These are phyloP conservation scores for Apiospora saccharicola DNA, from an alignment of 2,329 filamentous ascomycete genomes.

Conservation along the genomic window DNA sequence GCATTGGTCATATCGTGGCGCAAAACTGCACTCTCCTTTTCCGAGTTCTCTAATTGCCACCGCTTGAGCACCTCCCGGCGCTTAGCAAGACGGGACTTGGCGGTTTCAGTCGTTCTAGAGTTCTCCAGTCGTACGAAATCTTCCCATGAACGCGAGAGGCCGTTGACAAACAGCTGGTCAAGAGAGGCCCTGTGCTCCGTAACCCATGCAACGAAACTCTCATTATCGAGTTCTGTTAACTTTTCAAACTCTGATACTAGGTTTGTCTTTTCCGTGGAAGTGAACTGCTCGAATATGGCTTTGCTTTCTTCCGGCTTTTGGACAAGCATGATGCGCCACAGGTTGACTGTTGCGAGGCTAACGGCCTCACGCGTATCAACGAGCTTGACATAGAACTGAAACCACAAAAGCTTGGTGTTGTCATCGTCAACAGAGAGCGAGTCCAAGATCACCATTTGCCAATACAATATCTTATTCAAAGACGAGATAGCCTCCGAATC, in stretches of 20 bases:
- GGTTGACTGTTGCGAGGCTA: slow-evolving; percentile 77
- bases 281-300: slow-evolving; percentile 74
- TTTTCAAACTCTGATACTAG: slow-evolving; percentile 81
- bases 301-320: slow-evolving; percentile 89
- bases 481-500: slow-evolving; percentile 73
- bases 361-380: slow-evolving; percentile 73
- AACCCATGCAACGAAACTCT: slow-evolving; percentile 87
- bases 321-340: slow-evolving; percentile 92
- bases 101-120: slow-evolving; percentile 77
- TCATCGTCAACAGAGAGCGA: slow-evolving; percentile 81
- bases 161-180: slow-evolving; percentile 82
- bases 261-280: slow-evolving; percentile 73
- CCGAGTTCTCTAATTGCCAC: slow-evolving; percentile 76
- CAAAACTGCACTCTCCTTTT: slow-evolving; percentile 74
- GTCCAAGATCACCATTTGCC: slow-evolving; percentile 90
- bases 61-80: slow-evolving; percentile 82
- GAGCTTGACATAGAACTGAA: slow-evolving; percentile 89
- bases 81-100: slow-evolving; percentile 72
- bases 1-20: slow-evolving; percentile 88
- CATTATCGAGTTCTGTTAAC: slow-evolving; percentile 87
- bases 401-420: slow-evolving; percentile 86
- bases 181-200: slow-evolving; percentile 81
- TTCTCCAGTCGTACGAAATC: slow-evolving; percentile 87
- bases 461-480: slow-evolving; percentile 88
- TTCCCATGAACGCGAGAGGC: slow-evolving; percentile 85